A percentile compares a stretch with the other conserved stretches of the same genome.
Conservation (phyloP, 495 filamentous ascomycete genomes). For the Trichoderma parareesei region DNA sequence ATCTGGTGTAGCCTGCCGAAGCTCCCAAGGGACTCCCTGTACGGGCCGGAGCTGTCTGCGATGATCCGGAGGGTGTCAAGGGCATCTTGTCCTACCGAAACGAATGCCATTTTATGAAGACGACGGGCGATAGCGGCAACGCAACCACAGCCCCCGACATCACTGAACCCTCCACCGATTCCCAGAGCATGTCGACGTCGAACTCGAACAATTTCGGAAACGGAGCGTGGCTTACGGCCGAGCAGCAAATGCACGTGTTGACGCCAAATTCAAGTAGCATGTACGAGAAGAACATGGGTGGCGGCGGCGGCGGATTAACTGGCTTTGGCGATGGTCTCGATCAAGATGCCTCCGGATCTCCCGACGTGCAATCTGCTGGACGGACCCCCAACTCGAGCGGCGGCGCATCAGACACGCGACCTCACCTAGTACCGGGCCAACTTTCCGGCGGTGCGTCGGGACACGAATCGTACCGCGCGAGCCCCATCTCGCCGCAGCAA, state of each 20-base stretch:
- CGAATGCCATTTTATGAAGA: constrained; percentile 28
- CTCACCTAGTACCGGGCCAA: constrained; percentile 21
- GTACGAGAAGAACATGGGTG: constrained; percentile 3
- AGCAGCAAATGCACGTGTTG: constrained; percentile 19
- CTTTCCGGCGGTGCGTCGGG: constrained; percentile 20
- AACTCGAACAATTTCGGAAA: constrained; percentile 19
- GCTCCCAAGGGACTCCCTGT: constrained; percentile 1
- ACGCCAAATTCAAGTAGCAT: background rate
- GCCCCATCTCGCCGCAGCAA: constrained; percentile 32
- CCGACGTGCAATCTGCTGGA: constrained; percentile 33
- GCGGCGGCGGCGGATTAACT: constrained; percentile 6
- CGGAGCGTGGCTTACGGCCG: constrained; percentile 25
- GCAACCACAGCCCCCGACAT: constrained; percentile 22
- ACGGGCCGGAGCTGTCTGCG: constrained; percentile 12
- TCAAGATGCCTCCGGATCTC: constrained; percentile 24
- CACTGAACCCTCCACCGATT: constrained; percentile 21
- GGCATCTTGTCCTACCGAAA: constrained; percentile 24
- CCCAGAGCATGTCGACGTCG: constrained; percentile 14
- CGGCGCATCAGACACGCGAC: constrained; percentile 33
- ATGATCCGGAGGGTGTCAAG: constrained; percentile 14
- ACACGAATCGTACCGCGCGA: constrained; percentile 39
- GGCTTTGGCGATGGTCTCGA: constrained; percentile 12
- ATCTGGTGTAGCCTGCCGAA: background rate
- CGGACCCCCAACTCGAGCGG: constrained; percentile 45
- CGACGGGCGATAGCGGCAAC: constrained; percentile 24